phyloP scores from a whole-genome alignment of 2,329 filamentous ascomycete species.

The Stachybotrys chartarum region DNA sequence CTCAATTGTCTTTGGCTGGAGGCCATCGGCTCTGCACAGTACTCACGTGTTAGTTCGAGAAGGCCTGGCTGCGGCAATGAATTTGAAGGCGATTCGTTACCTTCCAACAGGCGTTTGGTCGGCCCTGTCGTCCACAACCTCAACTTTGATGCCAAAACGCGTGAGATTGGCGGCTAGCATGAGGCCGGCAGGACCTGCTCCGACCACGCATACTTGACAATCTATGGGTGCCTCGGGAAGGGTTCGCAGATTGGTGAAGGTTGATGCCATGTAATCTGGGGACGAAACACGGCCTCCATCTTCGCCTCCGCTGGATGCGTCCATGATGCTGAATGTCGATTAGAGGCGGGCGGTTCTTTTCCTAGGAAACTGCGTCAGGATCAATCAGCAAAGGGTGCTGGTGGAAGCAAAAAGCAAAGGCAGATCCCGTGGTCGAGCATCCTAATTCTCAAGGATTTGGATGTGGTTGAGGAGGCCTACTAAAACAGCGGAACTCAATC shows the following conservation, averaged over 20 bases:
- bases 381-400: neutral
- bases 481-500: neutral
- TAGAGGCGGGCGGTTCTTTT: neutral
- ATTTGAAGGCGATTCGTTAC: constrained; percentile 14
- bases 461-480: neutral
- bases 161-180: constrained; percentile 51
- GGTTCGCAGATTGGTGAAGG: constrained; percentile 41
- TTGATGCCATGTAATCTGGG: constrained; percentile 30
- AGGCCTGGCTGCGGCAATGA: constrained; percentile 2
- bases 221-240: constrained; percentile 38
- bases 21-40: constrained; percentile 52
- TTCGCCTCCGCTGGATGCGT: neutral
- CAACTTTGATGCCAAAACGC: constrained; percentile 58
- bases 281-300: constrained; percentile 9
- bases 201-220: constrained; percentile 44
- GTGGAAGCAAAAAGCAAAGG: neutral
- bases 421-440: no score
- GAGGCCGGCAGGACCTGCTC: constrained; percentile 48
- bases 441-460: neutral
- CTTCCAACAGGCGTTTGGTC: constrained; percentile 60
- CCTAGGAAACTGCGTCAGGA: neutral
- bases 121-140: constrained; percentile 61
- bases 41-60: constrained; percentile 8
- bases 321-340: neutral
- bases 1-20: constrained; percentile 74